These are phyloP conservation scores for Mucor saturninus DNA, from an alignment of 371 early-diverging fungal genomes.

Conservation along the genomic window DNA sequence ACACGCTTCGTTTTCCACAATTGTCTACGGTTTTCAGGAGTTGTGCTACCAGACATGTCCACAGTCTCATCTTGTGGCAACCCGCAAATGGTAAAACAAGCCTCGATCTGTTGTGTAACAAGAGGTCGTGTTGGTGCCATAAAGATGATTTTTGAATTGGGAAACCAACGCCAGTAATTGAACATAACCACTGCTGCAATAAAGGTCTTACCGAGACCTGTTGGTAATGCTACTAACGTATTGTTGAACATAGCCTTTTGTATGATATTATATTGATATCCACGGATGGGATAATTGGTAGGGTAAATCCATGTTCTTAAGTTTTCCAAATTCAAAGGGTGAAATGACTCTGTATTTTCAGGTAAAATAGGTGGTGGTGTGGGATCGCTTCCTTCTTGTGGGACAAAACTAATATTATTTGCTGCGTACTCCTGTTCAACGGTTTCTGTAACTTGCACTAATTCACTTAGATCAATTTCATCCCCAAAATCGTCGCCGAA, in stretches of 20 bases:
- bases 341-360: constrained; percentile 33
- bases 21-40: constrained; percentile 55
- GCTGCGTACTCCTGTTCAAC: constrained; percentile 22
- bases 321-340: constrained; percentile 58
- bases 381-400: constrained; percentile 22
- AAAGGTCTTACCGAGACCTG: constrained; percentile 95
- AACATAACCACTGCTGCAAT: constrained; percentile 97
- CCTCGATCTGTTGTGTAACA: constrained; percentile 91
- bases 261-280: constrained; percentile 90
- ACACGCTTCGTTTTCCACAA: constrained; percentile 70
- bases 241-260: constrained; percentile 79
- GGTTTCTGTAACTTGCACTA: constrained; percentile 23
- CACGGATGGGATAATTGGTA: constrained; percentile 76
- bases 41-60: constrained; percentile 79
- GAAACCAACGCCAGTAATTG: constrained; percentile 95
- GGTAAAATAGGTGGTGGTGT: constrained; percentile 23
- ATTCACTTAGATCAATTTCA: constrained; percentile 29
- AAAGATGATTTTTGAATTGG: constrained; percentile 86
- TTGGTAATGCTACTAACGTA: constrained; percentile 89
- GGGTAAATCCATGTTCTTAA: constrained; percentile 83
- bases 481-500: constrained; percentile 32
- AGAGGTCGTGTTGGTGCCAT: constrained; percentile 93
- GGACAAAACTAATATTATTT: constrained; percentile 21
- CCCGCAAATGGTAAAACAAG: constrained; percentile 76
- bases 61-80: constrained; percentile 69